Evolutionary conservation across 345 rosid genomes (phyloP), one percentile per base, ranked within the genome.

Genomic region (Salix koriyanagi): DNA sequence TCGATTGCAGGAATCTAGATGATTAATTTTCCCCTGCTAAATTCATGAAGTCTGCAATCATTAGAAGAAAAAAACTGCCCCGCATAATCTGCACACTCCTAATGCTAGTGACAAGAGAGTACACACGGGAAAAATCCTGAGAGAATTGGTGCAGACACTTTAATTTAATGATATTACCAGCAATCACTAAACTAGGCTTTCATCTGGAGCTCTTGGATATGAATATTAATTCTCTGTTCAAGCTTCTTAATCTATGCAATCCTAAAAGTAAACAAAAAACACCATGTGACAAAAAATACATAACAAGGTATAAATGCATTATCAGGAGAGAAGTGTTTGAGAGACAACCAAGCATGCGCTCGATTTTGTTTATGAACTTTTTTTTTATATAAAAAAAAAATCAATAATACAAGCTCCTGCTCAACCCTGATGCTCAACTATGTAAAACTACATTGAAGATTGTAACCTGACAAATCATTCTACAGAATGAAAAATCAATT

Each of bases 401-500:
- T 23, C 62, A 50, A 48, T 2, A 70, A 69, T 42, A 25, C 32
- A 69, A 67, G 56, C 50, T 30, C 19, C 12, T 46, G 30, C 19
- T 28, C 32, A 25, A 44, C 26, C n/a, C n/a, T n/a, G n/a, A n/a
- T 46, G 30, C 19, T 28, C 32, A 25, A 44, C 26, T n/a, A n/a
- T 56, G 62, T 56, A 9, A n/a, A 9, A 9, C 62, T 56, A n/a
- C 62, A 56, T 56, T 56, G 62, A 56, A 56, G 23, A 56, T 56
- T 5, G 62, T 21, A n/a, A 10, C 62, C 62, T 56, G 14, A n/a
- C 62, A 44, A 44, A 44, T 12, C 14, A 13, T 44, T 44, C 4
- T n/a, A 56, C 28, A 56, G 62, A 56, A 62, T 67, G 25, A 37
- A 69, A 50, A 61, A 79, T 68, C 42, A 25, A 79, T 25, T 69